Evolutionary conservation across 2,329 filamentous ascomycete species (phyloP).

Genomic region (Tolypocladium ovalisporum): DNA sequence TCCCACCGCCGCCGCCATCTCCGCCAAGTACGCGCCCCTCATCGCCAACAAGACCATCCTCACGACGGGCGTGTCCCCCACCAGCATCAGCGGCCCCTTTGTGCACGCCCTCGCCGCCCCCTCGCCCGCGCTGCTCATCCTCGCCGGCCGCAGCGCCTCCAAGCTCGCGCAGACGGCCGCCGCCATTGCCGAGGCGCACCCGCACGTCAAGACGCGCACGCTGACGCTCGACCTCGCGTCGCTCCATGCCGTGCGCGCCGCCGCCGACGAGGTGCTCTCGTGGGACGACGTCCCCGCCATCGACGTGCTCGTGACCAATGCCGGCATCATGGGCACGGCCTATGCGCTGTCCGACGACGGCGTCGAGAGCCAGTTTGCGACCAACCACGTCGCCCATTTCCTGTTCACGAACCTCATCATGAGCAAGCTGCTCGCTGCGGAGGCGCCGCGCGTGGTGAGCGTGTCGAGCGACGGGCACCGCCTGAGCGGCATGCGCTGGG

Average conservation of each 20-base stretch:
- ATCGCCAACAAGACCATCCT: conserved; percentile 28
- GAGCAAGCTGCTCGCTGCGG: conserved; percentile 25
- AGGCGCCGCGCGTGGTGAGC: conserved; percentile 26
- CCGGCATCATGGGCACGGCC: conserved; percentile 27
- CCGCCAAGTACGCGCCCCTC: conserved; percentile 14
- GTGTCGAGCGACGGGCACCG: conserved; percentile 23
- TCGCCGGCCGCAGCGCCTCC: conserved; percentile 29
- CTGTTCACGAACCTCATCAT: conserved; percentile 34
- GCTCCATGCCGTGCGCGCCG: conserved; percentile 22
- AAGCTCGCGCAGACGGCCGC: conserved; percentile 29
- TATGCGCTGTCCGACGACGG: conserved; percentile 24
- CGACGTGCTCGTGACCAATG: conserved; percentile 32
- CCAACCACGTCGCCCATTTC: conserved; percentile 35
- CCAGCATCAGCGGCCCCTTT: conserved; percentile 20
- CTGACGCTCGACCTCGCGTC: conserved; percentile 26
- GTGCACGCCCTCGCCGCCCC: conserved; percentile 22
- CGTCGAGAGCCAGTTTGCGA: conserved; percentile 30
- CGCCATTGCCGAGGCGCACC: conserved; percentile 18
- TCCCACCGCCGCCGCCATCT: conserved; percentile 15
- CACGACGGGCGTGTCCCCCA: conserved; percentile 29
- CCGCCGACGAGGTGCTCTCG: conserved; percentile 21
- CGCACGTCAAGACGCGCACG: conserved; percentile 18
- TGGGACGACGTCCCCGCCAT: conserved; percentile 15
- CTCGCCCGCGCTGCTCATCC: conserved; percentile 29
- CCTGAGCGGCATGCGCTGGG: conserved; percentile 18